phyloP scores from a whole-genome alignment of 2,329 filamentous ascomycete species.

The Trichophyton simii region DNA sequence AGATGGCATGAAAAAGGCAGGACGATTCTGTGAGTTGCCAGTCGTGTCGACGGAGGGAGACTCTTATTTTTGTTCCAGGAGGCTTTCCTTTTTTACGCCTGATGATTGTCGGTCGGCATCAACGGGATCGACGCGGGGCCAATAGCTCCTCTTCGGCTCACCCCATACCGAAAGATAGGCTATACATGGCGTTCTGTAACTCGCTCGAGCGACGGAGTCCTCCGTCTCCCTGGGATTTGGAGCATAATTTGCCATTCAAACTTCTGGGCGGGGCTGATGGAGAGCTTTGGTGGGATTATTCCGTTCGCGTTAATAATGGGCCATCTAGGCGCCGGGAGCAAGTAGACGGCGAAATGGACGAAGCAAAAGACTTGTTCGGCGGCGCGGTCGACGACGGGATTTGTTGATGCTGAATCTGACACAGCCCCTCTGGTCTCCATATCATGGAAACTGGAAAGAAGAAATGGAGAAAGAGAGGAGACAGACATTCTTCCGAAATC shows the following conservation, averaged over 20 bases:
- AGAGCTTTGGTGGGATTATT: not conserved
- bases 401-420: not conserved
- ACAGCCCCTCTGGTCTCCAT: not conserved
- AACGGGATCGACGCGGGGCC: constrained; percentile 2
- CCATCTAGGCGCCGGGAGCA: not conserved
- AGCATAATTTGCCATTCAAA: not conserved
- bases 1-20: too few relatives aligned
- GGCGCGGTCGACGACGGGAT: not conserved
- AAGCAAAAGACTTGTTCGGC: not conserved
- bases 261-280: not conserved
- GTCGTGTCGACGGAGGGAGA: not conserved
- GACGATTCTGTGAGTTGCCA: not conserved
- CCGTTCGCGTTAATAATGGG: not conserved
- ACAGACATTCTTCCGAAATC: not conserved
- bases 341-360: not conserved
- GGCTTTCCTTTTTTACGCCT: not conserved
- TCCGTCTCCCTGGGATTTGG: not conserved
- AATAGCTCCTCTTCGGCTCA: not conserved
- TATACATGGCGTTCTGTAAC: not conserved
- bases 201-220: not conserved
- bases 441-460: not conserved
- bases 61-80: not conserved
- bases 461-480: not conserved
- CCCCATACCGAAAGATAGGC: constrained; percentile 1
- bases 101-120: not conserved